These are phyloP conservation scores for Metschnikowia lunata DNA, from an alignment of 805 yeast genomes.

Conservation along the genomic window DNA sequence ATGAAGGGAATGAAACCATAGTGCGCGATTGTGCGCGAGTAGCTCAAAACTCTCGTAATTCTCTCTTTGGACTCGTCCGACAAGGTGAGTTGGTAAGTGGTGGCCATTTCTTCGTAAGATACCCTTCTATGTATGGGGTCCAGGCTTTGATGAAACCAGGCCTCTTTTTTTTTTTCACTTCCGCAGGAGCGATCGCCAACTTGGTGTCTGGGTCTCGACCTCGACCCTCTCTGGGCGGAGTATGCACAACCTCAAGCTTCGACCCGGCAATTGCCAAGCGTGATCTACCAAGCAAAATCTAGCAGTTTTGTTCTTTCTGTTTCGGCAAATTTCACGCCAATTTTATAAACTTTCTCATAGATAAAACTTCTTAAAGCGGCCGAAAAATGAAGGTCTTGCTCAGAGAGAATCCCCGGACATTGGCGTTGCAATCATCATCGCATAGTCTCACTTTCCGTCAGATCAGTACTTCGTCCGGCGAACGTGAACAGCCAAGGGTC, in stretches of 20 bases:
- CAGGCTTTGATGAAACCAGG: too few relatives aligned
- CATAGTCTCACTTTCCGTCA: constrained; percentile 16
- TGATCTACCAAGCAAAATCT: too few relatives aligned
- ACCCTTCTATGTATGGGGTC: not conserved
- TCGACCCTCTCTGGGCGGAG: not conserved
- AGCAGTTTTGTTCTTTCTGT: too few relatives aligned
- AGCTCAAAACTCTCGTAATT: constrained; percentile 72
- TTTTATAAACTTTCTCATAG: too few relatives aligned
- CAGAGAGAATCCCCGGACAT: constrained; percentile 14
- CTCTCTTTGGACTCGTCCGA: constrained; percentile 69
- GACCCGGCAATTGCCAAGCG: not conserved
- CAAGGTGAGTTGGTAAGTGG: constrained; percentile 30
- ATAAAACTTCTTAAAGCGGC: not conserved
- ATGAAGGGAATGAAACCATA: constrained; percentile 97
- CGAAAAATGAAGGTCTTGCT: constrained; percentile 12
- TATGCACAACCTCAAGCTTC: not conserved
- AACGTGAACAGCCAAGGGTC: constrained; percentile 27
- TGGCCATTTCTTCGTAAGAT: constrained; percentile 8
- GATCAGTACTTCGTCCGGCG: constrained; percentile 5
- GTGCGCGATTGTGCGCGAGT: constrained; percentile 84
- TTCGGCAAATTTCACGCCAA: too few relatives aligned
- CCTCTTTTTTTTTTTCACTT: not conserved
- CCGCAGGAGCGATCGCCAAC: not conserved
- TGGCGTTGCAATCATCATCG: constrained; percentile 15
- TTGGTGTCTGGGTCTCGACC: constrained; percentile 10